Conservation (phyloP, 352 stramenopile species). For the Blastocystis sp. region DNA sequence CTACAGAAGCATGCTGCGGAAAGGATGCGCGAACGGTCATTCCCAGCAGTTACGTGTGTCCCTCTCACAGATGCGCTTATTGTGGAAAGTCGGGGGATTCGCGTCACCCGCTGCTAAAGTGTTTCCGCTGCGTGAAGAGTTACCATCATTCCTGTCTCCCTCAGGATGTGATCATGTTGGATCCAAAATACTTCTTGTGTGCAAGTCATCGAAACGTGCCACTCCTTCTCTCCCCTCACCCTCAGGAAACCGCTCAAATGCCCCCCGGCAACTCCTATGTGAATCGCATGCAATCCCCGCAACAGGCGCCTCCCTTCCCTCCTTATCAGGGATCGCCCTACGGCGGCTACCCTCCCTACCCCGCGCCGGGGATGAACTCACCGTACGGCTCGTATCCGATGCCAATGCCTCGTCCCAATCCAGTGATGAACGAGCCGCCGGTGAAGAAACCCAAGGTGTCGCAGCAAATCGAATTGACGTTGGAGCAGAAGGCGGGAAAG, state of each 20-base stretch:
- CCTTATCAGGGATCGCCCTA: too few relatives aligned
- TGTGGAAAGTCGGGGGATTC: constrained; percentile 10
- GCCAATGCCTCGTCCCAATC: too few relatives aligned
- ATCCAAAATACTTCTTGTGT: neutral
- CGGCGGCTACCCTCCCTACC: too few relatives aligned
- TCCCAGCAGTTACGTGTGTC: neutral
- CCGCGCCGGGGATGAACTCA: too few relatives aligned
- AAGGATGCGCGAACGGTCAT: neutral
- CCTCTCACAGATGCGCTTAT: constrained; percentile 3
- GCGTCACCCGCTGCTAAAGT: constrained; percentile 2
- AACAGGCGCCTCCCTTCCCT: too few relatives aligned
- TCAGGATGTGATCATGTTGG: constrained; percentile 7
- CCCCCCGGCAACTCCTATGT: too few relatives aligned
- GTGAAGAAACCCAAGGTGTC: too few relatives aligned
- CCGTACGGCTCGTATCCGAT: too few relatives aligned
- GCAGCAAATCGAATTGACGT: neutral
- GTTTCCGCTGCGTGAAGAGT: constrained; percentile 7
- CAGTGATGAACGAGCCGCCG: too few relatives aligned
- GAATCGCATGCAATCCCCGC: too few relatives aligned
- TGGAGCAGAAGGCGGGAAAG: constrained; percentile 13
- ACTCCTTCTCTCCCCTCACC: neutral
- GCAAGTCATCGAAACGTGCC: neutral
- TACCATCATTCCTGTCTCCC: constrained; percentile 32
- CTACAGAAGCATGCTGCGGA: neutral
- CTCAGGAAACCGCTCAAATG: too few relatives aligned